Evolutionary conservation across 2,329 filamentous ascomycete species (phyloP).

Genomic region (Polychaeton citri): DNA sequence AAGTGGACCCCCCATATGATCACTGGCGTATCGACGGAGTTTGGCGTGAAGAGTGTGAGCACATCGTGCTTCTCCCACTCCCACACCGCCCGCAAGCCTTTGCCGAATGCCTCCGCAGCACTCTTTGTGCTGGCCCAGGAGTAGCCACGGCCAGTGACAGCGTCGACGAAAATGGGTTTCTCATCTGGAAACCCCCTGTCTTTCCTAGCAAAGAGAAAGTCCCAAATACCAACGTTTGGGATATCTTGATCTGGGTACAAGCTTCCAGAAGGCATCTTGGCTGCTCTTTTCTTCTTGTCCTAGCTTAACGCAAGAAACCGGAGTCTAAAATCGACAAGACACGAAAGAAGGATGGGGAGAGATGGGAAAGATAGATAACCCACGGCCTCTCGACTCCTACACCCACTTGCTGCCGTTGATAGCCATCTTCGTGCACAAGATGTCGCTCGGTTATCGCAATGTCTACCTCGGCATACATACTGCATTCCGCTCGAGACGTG

Average conservation of each 20-base stretch:
- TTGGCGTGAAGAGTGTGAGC: constrained; percentile 69
- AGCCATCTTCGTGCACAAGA: too few relatives aligned
- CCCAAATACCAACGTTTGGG: constrained; percentile 66
- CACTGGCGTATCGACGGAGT: constrained; percentile 69
- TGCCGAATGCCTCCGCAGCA: constrained; percentile 61
- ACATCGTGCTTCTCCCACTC: constrained; percentile 76
- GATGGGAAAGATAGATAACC: too few relatives aligned
- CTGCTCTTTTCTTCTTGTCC: too few relatives aligned
- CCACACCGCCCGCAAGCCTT: constrained; percentile 60
- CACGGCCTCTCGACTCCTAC: too few relatives aligned
- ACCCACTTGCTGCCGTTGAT: too few relatives aligned
- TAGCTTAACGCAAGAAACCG: too few relatives aligned
- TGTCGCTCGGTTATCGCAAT: too few relatives aligned
- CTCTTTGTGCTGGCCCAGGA: constrained; percentile 55
- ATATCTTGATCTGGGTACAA: constrained; percentile 52
- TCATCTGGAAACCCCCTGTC: constrained; percentile 54
- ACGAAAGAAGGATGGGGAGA: too few relatives aligned
- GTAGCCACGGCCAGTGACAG: constrained; percentile 54
- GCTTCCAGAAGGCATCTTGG: constrained; percentile 59
- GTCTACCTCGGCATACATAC: too few relatives aligned
- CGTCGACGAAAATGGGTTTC: constrained; percentile 64
- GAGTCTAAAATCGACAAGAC: too few relatives aligned
- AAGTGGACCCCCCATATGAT: constrained; percentile 68
- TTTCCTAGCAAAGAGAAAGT: constrained; percentile 59
- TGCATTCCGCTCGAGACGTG: too few relatives aligned